Base-by-base conservation (phyloP, 495 filamentous ascomycete species). In the Hypoxylon lienhwacheense region DNA sequence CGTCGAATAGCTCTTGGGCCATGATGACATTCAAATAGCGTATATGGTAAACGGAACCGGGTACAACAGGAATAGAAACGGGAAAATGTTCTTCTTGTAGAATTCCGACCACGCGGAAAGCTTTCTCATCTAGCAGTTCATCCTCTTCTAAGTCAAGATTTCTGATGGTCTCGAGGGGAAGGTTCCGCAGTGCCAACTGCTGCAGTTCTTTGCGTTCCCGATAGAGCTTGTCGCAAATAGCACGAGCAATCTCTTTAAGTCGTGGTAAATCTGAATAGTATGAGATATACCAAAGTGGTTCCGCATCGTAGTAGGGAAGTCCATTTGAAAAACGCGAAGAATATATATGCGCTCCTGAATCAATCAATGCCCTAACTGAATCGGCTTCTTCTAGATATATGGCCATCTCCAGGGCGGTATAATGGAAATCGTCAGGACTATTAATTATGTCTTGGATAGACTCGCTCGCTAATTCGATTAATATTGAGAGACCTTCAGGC, bases 361-460 rank as follows among this genome's bases (percentile, higher is more conserved):
- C 5, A 39, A 49, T 36, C 22, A 56, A 12, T 10, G 40, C 22
- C 15, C 10, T 2, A 15, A 46, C 19, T 1, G 53, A 57, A 20
- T 45, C 25, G 2, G 14, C 8, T 0, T 45, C 11, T 11, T 6
- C 5, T 6, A 57, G 5, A 2, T 15, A 0, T n/a, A 40, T 12
- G 0, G 53, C 45, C 7, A 37, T 41, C 0, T 36, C 12, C 1
- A 55, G 37, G 24, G 44, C 36, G 4, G 28, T 37, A 4, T 5
- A 0, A 3, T 7, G 3, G 1, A 4, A 4, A 5, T 20, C 2
- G 12, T 28, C 10, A 2, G 2, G 0, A 6, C 1, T 2, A 17
- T 50, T 45, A 7, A 57, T 57, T 37, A 57, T 39, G 3, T 39
- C 32, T 32, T 25, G 7, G n/a, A 40, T 34, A 15, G 24, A 12